Evolutionary conservation across 176 grass and related monocot species (phyloP).

Genomic region (Oryza coarctata): DNA sequence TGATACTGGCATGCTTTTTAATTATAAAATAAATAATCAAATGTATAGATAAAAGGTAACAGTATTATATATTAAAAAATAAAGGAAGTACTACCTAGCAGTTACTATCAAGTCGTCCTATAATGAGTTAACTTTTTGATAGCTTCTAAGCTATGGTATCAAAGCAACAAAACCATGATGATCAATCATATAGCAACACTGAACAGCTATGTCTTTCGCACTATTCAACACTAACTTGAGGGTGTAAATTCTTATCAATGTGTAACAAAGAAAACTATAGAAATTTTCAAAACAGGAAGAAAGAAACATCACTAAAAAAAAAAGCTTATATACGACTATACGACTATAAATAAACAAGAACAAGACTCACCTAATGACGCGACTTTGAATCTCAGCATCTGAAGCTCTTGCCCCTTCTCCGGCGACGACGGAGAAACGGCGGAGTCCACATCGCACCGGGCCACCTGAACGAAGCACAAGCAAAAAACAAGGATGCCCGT

Average conservation of each 20-base stretch:
- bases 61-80: too few species aligned
- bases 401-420: slow-evolving; percentile 30
- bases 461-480: background rate
- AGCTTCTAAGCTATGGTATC: background rate
- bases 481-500: slow-evolving; percentile 17
- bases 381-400: slow-evolving; percentile 54
- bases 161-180: background rate
- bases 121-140: background rate
- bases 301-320: too few species aligned
- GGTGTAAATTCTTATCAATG: background rate
- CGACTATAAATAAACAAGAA: background rate
- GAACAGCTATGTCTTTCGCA: background rate
- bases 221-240: background rate
- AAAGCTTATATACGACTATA: too few species aligned
- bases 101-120: background rate
- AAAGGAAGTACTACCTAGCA: too few species aligned
- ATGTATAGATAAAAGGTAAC: too few species aligned
- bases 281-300: too few species aligned
- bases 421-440: background rate
- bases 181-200: background rate
- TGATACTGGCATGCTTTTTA: too few species aligned
- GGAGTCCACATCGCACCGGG: slow-evolving; percentile 7
- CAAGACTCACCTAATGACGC: slow-evolving; percentile 45
- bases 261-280: too few species aligned
- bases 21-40: too few species aligned